Evolutionary conservation across 257 asterid species (phyloP), one percentile per base, ranked within the genome.

Genomic region (Penstemon barbatus): DNA sequence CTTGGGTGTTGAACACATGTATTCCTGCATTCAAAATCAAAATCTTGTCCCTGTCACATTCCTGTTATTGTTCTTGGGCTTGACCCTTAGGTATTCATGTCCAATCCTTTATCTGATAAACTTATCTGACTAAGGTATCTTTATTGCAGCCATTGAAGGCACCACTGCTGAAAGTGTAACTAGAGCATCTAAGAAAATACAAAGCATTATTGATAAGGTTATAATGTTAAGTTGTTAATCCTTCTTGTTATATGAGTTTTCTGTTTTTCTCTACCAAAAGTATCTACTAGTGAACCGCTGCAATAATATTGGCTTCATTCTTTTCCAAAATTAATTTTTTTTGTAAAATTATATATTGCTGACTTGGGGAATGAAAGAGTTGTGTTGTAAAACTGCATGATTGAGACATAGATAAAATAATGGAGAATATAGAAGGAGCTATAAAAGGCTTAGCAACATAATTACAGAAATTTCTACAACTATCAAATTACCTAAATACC

Each of bases 101-200:
- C 46, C n/a, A 57, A 33, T 70, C 54, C 10, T 18, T 56, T 9
- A 15, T 54, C 49, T 41, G 71, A 46, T 54, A 43, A 52, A 36
- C 66, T 68, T 63, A 66, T 19, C 57, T 66, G 70, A 65, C 54
- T 46, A 64, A 58, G 70, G 50, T 70, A 75, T 73, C 66, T 61
- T 69, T 74, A 41, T 77, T 80, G 82, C 91, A 93, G 97, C 73
- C 70, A 81, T 90, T 61, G 90, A 93, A 84, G 96, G 99, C 60
- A 73, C 12, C 81, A 88, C 91, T 57, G 78, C 85, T 75, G 96
- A 87, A 83, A 82, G 84, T 82, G 85, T 93, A 53, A 65, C 84
- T 56, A 82, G 58, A 79, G 99, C 96, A 69, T 80, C 95, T 36
- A 80, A 79, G 78, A 87, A 75, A 74, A 69, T 90, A 74, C 89